A percentile compares a stretch with the other conserved stretches of the same genome.
phyloP scores from a whole-genome alignment of 176 grass and related monocot genomes.

The Raddia guianensis region DNA sequence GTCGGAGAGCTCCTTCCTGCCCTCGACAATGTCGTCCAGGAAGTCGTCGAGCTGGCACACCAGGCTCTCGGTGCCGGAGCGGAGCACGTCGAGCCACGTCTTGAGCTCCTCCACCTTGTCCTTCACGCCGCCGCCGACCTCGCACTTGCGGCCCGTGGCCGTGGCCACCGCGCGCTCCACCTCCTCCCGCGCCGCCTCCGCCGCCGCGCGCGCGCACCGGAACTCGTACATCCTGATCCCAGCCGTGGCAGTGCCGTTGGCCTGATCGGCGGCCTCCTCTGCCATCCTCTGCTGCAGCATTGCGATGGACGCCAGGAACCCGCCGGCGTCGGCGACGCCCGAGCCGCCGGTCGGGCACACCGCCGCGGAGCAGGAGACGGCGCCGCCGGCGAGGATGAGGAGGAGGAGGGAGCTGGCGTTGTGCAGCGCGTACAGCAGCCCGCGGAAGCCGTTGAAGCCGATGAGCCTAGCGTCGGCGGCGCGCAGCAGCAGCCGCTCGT shows the following conservation, averaged over 20 bases:
- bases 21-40: constrained; percentile 98
- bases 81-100: constrained; percentile 74
- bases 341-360: constrained; percentile 2
- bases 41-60: constrained; percentile 94
- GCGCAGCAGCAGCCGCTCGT: constrained; percentile 56
- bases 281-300: constrained; percentile 78
- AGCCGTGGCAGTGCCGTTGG: constrained; percentile 18
- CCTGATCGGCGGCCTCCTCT: constrained; percentile 39
- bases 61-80: constrained; percentile 81
- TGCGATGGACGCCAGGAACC: constrained; percentile 69
- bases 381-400: constrained; percentile 62
- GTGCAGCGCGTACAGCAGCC: constrained; percentile 74
- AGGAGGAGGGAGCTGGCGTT: constrained; percentile 91
- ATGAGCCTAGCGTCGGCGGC: constrained; percentile 57
- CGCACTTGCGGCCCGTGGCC: constrained; percentile 39
- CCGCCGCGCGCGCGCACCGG: constrained; percentile 52
- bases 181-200: constrained; percentile 71
- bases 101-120: constrained; percentile 78
- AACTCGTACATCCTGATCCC: constrained; percentile 77
- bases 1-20: constrained; percentile 94
- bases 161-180: constrained; percentile 53
- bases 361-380: constrained; percentile 39
- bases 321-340: constrained; percentile 6
- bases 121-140: constrained; percentile 45
- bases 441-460: constrained; percentile 92